These are phyloP conservation scores for Gossypium trilobum DNA, from an alignment of 441 rosid genomes.

Conservation along the genomic window DNA sequence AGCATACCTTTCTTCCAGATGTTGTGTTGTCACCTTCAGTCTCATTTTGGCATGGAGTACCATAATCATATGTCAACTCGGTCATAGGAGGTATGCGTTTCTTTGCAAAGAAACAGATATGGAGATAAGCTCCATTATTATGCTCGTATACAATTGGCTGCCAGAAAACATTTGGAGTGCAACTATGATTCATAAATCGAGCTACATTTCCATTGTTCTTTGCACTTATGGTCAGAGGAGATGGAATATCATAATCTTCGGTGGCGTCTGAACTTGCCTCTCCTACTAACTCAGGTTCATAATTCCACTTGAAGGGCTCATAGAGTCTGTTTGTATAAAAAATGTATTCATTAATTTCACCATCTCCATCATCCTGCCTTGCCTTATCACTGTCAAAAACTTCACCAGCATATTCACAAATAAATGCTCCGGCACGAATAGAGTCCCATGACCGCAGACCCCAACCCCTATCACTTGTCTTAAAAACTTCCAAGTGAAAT, in stretches of 20 bases:
- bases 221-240: constrained; percentile 37
- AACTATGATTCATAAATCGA: constrained; percentile 54
- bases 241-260: constrained; percentile 29
- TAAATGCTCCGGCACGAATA: constrained; percentile 46
- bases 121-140: constrained; percentile 26
- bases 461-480: constrained; percentile 51
- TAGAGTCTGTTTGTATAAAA: constrained; percentile 32
- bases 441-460: constrained; percentile 50
- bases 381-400: constrained; percentile 25
- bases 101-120: constrained; percentile 41
- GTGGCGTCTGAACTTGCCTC: constrained; percentile 10
- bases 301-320: constrained; percentile 34
- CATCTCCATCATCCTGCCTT: constrained; percentile 24
- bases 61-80: constrained; percentile 48
- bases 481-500: constrained; percentile 43
- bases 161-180: constrained; percentile 47
- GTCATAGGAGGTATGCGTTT: constrained; percentile 45
- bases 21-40: constrained; percentile 13
- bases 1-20: constrained; percentile 38
- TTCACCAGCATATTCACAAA: constrained; percentile 51
- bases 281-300: constrained; percentile 19
- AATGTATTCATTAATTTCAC: constrained; percentile 32
- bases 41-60: constrained; percentile 21
- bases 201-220: constrained; percentile 42
- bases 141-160: constrained; percentile 36